These are phyloP conservation scores for Rubia peregrina DNA, from an alignment of 305 asterid genomes.

Conservation along the genomic window DNA sequence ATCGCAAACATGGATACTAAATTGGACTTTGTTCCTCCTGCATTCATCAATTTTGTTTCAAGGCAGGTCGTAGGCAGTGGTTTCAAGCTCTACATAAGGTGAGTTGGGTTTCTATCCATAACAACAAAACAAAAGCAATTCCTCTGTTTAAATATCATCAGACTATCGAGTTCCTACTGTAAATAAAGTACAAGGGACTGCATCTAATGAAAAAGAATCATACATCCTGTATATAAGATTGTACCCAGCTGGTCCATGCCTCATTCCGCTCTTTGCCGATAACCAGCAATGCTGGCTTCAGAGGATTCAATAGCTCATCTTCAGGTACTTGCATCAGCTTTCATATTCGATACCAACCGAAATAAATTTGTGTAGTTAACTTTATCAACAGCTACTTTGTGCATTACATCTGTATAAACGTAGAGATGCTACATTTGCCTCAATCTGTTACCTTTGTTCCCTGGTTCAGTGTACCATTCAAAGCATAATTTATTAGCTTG, in stretches of 20 bases:
- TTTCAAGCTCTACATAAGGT: conserved; percentile 91
- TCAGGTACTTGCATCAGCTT: conserved; percentile 63
- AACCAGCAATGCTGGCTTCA: conserved; percentile 81
- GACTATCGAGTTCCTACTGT: not conserved
- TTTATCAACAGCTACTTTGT: conserved; percentile 96
- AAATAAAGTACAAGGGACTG: not conserved
- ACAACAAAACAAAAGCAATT: not conserved
- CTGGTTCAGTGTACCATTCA: not conserved
- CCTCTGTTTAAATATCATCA: not conserved
- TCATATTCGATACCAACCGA: conserved; percentile 75
- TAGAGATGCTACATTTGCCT: no score
- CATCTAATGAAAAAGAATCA: not conserved
- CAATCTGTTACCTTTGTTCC: no score
- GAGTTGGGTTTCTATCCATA: not conserved
- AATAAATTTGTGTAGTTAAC: conserved; percentile 98
- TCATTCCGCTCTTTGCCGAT: conserved; percentile 87
- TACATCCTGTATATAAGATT: conserved; percentile 81
- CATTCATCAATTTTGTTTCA: conserved; percentile 69
- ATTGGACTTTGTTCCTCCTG: conserved; percentile 66
- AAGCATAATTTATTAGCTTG: not conserved
- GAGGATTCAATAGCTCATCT: conserved; percentile 59
- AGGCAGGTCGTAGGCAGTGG: conserved; percentile 92
- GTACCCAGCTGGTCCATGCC: conserved; percentile 91
- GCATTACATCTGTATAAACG: no score
- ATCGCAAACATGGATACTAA: conserved; percentile 79